Evolutionary conservation across 75 land plant genomes (phyloP).

Genomic region (Cunninghamia lanceolata): DNA sequence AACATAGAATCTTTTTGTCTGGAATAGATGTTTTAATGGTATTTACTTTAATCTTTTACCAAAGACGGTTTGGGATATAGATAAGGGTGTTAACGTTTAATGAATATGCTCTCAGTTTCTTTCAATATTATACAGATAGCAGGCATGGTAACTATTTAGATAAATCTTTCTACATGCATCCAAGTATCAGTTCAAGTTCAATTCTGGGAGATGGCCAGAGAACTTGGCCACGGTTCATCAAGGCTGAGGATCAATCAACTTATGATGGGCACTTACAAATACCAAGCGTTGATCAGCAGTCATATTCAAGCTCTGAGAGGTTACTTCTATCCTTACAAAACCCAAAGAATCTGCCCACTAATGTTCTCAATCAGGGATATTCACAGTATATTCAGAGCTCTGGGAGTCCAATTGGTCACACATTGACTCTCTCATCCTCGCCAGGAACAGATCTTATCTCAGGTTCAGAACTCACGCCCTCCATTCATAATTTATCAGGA

Average conservation of each 20-base stretch:
- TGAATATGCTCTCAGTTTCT: neutral
- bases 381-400: conserved; percentile 29
- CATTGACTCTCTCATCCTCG: conserved; percentile 31
- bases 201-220: conserved; percentile 9
- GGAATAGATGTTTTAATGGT: neutral
- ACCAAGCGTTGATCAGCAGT: neutral
- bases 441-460: conserved; percentile 31
- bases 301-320: conserved; percentile 9
- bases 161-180: conserved; percentile 7
- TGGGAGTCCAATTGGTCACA: conserved; percentile 29
- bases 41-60: neutral
- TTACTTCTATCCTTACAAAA: conserved; percentile 3
- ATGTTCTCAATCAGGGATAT: conserved; percentile 8
- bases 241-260: conserved; percentile 9
- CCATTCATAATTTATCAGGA: conserved; percentile 38
- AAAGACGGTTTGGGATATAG: neutral
- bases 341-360: neutral
- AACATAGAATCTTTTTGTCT: neutral
- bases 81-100: conserved; percentile 1
- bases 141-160: conserved; percentile 13
- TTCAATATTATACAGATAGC: conserved; percentile 8
- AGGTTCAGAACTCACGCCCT: conserved; percentile 29
- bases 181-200: conserved; percentile 1
- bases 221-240: conserved; percentile 5
- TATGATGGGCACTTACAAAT: conserved; percentile 4